phyloP scores from a whole-genome alignment of 2,329 filamentous ascomycete species.

The Pezicula carpinea region DNA sequence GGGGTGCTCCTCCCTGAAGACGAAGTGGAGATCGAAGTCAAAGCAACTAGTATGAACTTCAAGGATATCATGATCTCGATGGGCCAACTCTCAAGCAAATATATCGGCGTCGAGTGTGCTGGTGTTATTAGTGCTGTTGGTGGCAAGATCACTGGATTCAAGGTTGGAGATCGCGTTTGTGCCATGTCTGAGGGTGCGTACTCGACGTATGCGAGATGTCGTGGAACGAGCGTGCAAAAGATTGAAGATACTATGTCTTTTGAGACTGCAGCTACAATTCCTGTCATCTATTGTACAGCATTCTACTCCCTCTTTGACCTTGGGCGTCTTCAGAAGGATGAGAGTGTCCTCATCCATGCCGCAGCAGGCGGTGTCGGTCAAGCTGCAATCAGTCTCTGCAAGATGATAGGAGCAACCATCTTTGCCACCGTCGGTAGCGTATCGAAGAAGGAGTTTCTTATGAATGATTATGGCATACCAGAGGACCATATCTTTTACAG shows the following conservation, averaged over 20 bases:
- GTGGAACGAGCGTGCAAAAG: conserved; percentile 20
- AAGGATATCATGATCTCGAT: conserved; percentile 32
- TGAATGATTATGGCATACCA: conserved; percentile 25
- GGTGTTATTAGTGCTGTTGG: conserved; percentile 30
- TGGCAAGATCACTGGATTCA: conserved; percentile 21
- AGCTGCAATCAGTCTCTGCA: conserved; percentile 30
- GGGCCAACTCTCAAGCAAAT: conserved; percentile 28
- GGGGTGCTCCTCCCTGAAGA: conserved; percentile 12
- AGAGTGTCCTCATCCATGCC: conserved; percentile 32
- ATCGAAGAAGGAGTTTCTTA: conserved; percentile 19
- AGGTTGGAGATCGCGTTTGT: conserved; percentile 30
- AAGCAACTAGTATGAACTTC: conserved; percentile 32
- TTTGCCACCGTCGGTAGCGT: conserved; percentile 26
- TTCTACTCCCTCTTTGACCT: conserved; percentile 23
- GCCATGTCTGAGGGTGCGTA: conserved; percentile 28
- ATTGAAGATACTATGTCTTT: conserved; percentile 23
- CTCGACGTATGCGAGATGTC: conserved; percentile 26
- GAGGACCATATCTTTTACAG: conserved; percentile 29
- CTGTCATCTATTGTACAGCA: conserved; percentile 24
- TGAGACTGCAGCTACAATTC: conserved; percentile 23
- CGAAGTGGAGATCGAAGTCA: conserved; percentile 24
- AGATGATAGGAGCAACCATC: conserved; percentile 27
- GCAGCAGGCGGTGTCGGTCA: conserved; percentile 32
- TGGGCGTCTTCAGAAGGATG: conserved; percentile 18
- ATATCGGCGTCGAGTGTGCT: conserved; percentile 31